Evolutionary conservation across 106 monocot species (phyloP).

Genomic region (Cymbidium sinense): DNA sequence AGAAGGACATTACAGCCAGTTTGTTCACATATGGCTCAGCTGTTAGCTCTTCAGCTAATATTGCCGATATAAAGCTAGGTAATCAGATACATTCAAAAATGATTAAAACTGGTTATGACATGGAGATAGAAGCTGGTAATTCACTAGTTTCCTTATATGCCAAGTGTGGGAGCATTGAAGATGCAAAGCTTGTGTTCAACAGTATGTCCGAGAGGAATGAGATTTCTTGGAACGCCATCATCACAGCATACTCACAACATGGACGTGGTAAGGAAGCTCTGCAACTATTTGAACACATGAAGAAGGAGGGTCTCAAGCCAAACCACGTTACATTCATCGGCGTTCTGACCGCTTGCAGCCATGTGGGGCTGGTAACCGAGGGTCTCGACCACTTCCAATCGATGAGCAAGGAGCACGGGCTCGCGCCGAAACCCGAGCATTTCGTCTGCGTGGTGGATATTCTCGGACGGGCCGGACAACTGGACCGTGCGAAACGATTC

Average conservation of each 20-base stretch:
- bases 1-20: slow-evolving; percentile 34
- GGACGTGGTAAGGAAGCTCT: slow-evolving; percentile 56
- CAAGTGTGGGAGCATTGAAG: slow-evolving; percentile 69
- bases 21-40: slow-evolving; percentile 68
- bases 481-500: slow-evolving; percentile 48
- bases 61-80: slow-evolving; percentile 65
- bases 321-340: slow-evolving; percentile 68
- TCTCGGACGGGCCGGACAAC: slow-evolving; percentile 68
- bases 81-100: slow-evolving; percentile 73
- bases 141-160: slow-evolving; percentile 71
- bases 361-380: slow-evolving; percentile 63
- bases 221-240: slow-evolving; percentile 86
- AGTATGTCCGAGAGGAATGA: slow-evolving; percentile 51
- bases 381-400: slow-evolving; percentile 62
- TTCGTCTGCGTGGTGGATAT: slow-evolving; percentile 81
- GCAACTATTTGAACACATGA: slow-evolving; percentile 67
- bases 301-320: slow-evolving; percentile 37
- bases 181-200: slow-evolving; percentile 49
- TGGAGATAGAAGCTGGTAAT: slow-evolving; percentile 57
- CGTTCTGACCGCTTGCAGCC: slow-evolving; percentile 81
- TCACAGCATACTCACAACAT: slow-evolving; percentile 77
- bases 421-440: slow-evolving; percentile 56
- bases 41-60: slow-evolving; percentile 57
- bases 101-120: slow-evolving; percentile 57
- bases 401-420: slow-evolving; percentile 37